Percentiles rank a stretch among this genome's conserved stretches.
phyloP scores from a whole-genome alignment of 345 rosid species.

The Syzygium oleosum region DNA sequence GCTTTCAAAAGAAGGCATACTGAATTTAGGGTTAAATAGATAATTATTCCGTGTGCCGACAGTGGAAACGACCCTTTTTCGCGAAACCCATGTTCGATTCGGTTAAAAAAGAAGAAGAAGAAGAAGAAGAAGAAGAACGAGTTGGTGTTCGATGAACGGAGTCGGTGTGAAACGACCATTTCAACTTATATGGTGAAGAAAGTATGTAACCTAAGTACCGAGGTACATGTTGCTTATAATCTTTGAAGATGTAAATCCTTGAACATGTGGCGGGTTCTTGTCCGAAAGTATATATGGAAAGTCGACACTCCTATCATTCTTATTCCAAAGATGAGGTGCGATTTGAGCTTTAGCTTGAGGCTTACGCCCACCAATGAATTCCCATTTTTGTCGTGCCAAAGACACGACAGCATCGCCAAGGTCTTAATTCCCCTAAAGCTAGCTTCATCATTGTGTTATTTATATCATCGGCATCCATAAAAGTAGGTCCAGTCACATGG shows the following conservation, averaged over 20 bases:
- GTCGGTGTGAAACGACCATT: no score
- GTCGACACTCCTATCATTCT: neutral
- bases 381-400: neutral
- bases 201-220: neutral
- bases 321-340: neutral
- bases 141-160: no score
- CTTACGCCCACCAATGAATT: neutral
- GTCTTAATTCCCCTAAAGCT: neutral
- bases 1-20: neutral
- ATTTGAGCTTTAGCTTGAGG: neutral
- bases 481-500: neutral
- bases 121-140: no score
- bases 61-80: accelerated
- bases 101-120: neutral
- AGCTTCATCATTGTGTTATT: neutral
- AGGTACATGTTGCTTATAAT: neutral
- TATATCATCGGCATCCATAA: neutral
- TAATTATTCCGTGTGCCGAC: neutral
- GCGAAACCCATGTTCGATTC: neutral
- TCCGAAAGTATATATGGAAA: neutral
- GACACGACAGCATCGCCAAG: neutral
- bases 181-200: neutral
- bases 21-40: neutral
- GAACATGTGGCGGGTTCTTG: neutral
- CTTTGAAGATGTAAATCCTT: no score